Evolutionary conservation across 345 rosid genomes (phyloP), one percentile per base, ranked within the genome.

Genomic region (Rhizophora apiculata): DNA sequence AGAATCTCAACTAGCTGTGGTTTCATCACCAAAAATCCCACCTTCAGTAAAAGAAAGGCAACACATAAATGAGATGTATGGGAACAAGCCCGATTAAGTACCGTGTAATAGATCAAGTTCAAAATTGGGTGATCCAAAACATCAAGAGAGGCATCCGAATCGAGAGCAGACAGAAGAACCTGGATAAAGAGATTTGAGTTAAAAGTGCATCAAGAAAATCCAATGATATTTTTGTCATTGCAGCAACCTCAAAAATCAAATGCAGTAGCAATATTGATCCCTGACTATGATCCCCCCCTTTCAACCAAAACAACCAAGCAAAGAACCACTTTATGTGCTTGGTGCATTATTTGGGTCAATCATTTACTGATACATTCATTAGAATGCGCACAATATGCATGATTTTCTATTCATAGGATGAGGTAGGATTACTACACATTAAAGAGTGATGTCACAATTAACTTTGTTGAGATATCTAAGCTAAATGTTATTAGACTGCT

Each of bases 41-140:
- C 18, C 27, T 15, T 62, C 22, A 77, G 69, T 53, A 60, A 31
- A 64, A n/a, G 20, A 26, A 7, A 65, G 34, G 49, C 29, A 24
- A 43, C 48, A 21, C 31, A 56, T 20, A 49, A 13, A 67, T 51
- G 32, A 0, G 72, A 69, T 24, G 22, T 43, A 43, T 31, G 27
- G 21, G 63, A 61, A 51, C 5, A 62, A 60, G 48, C 3, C 2
- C 21, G 1, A 63, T 32, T 68, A 79, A 66, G 60, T 86, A 92
- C 99, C 93, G 78, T 82, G 82, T 92, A 96, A 82, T 89, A 96
- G 74, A 96, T 86, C 71, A 96, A 77, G 87, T 96, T 92, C 76
- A 96, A 83, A 74, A 90, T 85, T 0, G 98, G 99, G 78, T 96
- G 99, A 75, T 92, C 75, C 84, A 96, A 73, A 69, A 96, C 99